Evolutionary conservation across 805 yeast species (phyloP).

Genomic region (Candida fluviatilis): DNA sequence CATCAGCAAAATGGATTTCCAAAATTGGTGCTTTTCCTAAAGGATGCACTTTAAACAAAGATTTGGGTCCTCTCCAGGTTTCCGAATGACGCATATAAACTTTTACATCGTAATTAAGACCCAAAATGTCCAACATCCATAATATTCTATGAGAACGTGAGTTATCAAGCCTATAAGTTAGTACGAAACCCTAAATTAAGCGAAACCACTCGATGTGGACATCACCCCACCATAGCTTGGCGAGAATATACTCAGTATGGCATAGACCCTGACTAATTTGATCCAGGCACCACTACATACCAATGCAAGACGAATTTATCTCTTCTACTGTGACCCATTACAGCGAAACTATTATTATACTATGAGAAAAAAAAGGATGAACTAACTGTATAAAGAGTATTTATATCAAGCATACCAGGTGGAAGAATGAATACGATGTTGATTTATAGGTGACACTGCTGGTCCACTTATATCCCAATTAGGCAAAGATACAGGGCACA

Average conservation of each 20-base stretch:
- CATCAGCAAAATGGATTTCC: slow-evolving; percentile 37
- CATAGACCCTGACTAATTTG: neutral
- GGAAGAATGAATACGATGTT: no score
- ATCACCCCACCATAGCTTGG: no score
- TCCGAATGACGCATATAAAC: slow-evolving; percentile 47
- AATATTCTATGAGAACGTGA: slow-evolving; percentile 60
- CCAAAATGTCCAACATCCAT: slow-evolving; percentile 63
- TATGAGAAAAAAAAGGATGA: no score
- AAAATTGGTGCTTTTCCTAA: slow-evolving; percentile 62
- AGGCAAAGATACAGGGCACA: slow-evolving; percentile 1
- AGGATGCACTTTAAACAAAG: slow-evolving; percentile 51
- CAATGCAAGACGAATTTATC: slow-evolving; percentile 25
- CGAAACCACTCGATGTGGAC: no score
- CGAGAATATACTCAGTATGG: neutral
- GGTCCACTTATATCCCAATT: slow-evolving; percentile 4
- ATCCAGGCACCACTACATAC: no score
- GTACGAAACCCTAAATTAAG: no score
- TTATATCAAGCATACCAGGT: no score
- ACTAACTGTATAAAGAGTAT: no score
- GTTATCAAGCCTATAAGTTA: slow-evolving; percentile 36
- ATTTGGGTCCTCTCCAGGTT: slow-evolving; percentile 43
- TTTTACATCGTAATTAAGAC: slow-evolving; percentile 51
- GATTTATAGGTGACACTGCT: no score
- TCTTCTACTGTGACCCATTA: slow-evolving; percentile 3
- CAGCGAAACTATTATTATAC: no score